A percentile compares a stretch with the other conserved stretches of the same genome.
These are phyloP conservation scores for Botryotinia globosa DNA, from an alignment of 2,329 filamentous ascomycete genomes.

Conservation along the genomic window DNA sequence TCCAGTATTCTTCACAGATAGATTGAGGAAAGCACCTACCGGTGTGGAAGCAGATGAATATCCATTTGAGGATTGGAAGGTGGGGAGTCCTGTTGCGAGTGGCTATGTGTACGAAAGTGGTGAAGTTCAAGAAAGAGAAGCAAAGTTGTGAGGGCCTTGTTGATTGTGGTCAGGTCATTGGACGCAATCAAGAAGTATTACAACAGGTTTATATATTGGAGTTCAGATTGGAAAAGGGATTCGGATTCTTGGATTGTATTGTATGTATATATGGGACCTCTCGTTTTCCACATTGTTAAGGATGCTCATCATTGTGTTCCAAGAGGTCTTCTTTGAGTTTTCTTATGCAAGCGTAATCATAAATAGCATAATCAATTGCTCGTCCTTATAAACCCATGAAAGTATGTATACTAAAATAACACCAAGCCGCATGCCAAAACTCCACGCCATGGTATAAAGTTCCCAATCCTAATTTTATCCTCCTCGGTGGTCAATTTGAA, in stretches of 20 bases:
- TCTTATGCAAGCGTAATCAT: background rate
- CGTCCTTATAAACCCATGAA: background rate
- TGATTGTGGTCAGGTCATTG: background rate
- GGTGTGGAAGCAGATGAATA: constrained; percentile 7
- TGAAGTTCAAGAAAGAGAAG: constrained; percentile 29
- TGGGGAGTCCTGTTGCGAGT: constrained; percentile 52
- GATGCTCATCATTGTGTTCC: background rate
- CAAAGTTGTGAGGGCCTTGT: constrained; percentile 33
- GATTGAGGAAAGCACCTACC: constrained; percentile 50
- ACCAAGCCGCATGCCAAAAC: background rate
- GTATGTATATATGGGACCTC: background rate
- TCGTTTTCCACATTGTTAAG: background rate
- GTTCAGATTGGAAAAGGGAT: background rate
- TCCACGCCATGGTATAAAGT: constrained; percentile 24
- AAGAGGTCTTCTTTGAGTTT: background rate
- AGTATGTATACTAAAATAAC: background rate
- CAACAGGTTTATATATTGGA: background rate
- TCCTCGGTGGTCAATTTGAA: background rate
- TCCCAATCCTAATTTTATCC: constrained; percentile 1
- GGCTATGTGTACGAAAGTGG: constrained; percentile 59
- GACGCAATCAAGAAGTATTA: background rate
- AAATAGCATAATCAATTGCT: background rate
- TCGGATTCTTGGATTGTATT: background rate
- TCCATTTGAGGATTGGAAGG: constrained; percentile 27
- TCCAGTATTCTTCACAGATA: constrained; percentile 73